These are phyloP conservation scores for Tuber umbilicatum DNA, from an alignment of 495 filamentous ascomycete genomes.

Conservation along the genomic window DNA sequence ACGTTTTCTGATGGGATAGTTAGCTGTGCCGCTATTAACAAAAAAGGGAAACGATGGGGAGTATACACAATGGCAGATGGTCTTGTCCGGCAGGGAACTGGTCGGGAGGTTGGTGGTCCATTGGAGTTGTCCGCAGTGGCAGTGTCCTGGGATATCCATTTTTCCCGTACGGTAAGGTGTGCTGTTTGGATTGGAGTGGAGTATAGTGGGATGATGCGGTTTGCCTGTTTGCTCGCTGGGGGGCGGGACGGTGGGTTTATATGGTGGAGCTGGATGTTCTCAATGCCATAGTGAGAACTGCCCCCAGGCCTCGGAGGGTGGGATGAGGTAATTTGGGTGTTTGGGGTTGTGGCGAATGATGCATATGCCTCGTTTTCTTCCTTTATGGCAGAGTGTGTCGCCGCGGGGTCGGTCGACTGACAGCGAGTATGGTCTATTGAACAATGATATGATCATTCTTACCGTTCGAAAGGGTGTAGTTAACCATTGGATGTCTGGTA, in stretches of 20 bases:
- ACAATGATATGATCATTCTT: not conserved
- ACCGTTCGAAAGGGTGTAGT: not conserved
- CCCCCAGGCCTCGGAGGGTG: not conserved
- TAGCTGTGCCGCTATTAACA: not conserved
- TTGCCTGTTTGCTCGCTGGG: not conserved
- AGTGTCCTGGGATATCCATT: conserved; percentile 25
- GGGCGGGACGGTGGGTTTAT: not conserved
- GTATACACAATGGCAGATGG: conserved; percentile 32
- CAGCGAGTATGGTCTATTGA: not conserved
- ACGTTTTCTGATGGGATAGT: conserved; percentile 7
- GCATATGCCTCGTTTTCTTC: not conserved
- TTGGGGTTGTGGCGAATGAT: not conserved
- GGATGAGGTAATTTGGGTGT: not conserved
- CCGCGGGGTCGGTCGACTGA: not conserved
- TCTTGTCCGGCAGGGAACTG: conserved; percentile 15
- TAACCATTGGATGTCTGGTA: not conserved
- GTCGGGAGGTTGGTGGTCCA: conserved; percentile 21
- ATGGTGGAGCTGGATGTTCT: not conserved
- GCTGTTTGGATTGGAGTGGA: not conserved
- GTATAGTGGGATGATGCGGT: not conserved
- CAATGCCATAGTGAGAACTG: not conserved
- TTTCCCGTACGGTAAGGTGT: not conserved
- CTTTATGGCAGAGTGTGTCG: not conserved
- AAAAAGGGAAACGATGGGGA: not conserved
- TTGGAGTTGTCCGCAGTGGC: conserved; percentile 31